Base-by-base conservation (phyloP, 139 green algal genomes). In the Tetraselmis chui region DNA sequence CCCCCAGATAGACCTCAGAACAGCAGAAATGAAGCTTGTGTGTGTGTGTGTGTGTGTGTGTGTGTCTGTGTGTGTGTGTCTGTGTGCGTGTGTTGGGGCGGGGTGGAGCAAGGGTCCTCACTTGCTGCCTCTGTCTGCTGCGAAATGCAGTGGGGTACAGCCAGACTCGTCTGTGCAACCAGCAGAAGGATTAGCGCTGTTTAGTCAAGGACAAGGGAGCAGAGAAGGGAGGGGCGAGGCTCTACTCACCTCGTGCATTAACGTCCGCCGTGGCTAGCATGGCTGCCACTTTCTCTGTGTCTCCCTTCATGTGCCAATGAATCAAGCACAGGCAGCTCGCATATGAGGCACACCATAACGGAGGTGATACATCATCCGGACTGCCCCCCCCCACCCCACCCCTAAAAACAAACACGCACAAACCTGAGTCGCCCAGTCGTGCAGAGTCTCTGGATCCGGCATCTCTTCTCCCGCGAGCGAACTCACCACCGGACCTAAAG, bases 141-240 rank as follows among this genome's bases (percentile, higher is more conserved):
- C 85, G 76, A 80, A 88, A 28, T 89, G 85, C 2, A 89, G 59
- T 25, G 85, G 75, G 0, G 84, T 77, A 23, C 78, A 87, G 30
- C 81, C 86, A 22, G 81, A 32, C 0, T 58, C 67, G 25, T 87
- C 88, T 67, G 45, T 18, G 18, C 45, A 67, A 18, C 11, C 45
- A 67, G 45, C 11, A 18, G 45, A 5, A 67, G 45, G 45, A 5
- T 25, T 67, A 18, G 45, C 18, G 45, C 11, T 67, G 45, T 5
- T 67, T 18, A 25, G 45, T 5, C 11, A 67, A 67, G 45, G 45
- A 18, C 11, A 18, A 18, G 45, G 45, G 45, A 18, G 45, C 11
- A 25, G 45, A 25, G 45, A 18, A 18, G 45, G 45, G 45, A 5
- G 45, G 45, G 45, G 45, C 11, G 11, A 67, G 45, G 45, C 45